Conservation (phyloP, 805 yeast genomes). For the Nakazawaea sp. region DNA sequence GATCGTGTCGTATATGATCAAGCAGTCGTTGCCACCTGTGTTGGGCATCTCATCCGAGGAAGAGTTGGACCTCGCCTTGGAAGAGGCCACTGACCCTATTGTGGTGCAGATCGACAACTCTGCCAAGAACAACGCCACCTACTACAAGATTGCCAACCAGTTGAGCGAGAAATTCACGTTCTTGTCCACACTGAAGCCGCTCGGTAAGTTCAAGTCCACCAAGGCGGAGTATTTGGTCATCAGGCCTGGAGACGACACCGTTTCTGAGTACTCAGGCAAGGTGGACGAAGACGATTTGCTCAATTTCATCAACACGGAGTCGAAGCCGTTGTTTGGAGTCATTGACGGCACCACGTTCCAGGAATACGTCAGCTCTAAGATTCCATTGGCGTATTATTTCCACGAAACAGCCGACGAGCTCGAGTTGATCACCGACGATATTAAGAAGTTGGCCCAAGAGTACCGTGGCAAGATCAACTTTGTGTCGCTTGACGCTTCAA, state of each 20-base stretch:
- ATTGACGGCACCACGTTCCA: slow-evolving; percentile 74
- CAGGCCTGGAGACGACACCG: slow-evolving; percentile 33
- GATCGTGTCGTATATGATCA: slow-evolving; percentile 71
- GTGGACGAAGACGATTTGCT: slow-evolving; percentile 30
- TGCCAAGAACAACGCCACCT: slow-evolving; percentile 47
- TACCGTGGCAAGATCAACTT: slow-evolving; percentile 78
- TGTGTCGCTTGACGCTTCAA: slow-evolving; percentile 79
- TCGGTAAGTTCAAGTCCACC: slow-evolving; percentile 26
- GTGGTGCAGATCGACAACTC: slow-evolving; percentile 44
- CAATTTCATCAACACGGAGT: slow-evolving; percentile 50
- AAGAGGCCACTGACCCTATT: slow-evolving; percentile 41
- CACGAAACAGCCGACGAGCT: slow-evolving; percentile 66
- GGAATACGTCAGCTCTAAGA: slow-evolving; percentile 59
- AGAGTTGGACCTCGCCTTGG: slow-evolving; percentile 43
- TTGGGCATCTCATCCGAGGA: slow-evolving; percentile 38
- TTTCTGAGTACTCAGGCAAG: slow-evolving; percentile 22
- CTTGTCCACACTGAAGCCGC: slow-evolving; percentile 32
- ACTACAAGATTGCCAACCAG: slow-evolving; percentile 51
- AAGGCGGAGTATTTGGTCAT: slow-evolving; percentile 36
- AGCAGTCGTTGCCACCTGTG: slow-evolving; percentile 77
- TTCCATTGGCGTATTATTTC: slow-evolving; percentile 87
- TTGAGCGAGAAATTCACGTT: slow-evolving; percentile 63
- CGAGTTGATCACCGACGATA: slow-evolving; percentile 40
- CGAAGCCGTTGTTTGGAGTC: slow-evolving; percentile 83
- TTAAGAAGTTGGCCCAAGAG: slow-evolving; percentile 62